Base-by-base conservation (phyloP, 2,329 filamentous ascomycete species). In the Allantophomopsis cytisporea region DNA sequence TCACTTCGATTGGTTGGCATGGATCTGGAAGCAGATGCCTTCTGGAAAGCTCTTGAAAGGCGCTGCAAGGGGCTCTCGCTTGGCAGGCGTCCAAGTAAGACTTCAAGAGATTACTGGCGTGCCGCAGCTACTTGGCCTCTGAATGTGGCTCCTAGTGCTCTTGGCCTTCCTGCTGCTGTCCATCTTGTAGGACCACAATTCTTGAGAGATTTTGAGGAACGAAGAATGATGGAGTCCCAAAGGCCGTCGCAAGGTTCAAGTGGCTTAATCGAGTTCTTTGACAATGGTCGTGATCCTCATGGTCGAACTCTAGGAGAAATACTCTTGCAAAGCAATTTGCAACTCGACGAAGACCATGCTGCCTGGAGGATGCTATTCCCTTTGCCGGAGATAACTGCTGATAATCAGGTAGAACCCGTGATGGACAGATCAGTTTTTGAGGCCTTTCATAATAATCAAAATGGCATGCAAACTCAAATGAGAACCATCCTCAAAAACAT, bases 361-460 rank as follows among this genome's bases (percentile, higher is more conserved):
- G 76, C 68, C 50, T 71, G 76, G 40, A 71, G 75, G 42, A 62
- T 62, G 40, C 50, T 76, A 2, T 76, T 76, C 46, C 72, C 72
- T 3, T 58, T 74, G 1, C 68, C 70, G 2, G 70, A 73, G 41
- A 52, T 47, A 8, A 70, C 64, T 1, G 52, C 52, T 4, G 61
- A 63, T 51, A 65, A 62, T 40, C 53, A 45, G 16, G 23, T 39
- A 1, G 68, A 66, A 1, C 67, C 69, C 2, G 41, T 66, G 34
- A 53, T 76, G 42, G 59, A 63, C 43, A 50, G 57, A 18, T 47
- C 57, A 14, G 60, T 65, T 61, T 66, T 42, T 48, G 63, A 2
- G 60, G 62, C 4, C 73, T 75, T 45, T 57, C 57, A 12, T 44
- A 52, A 2, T 50, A 60, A 2, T 40, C 45, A 0, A 58, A 58